These are phyloP conservation scores for Entomortierella parvispora DNA, from an alignment of 192 early-diverging fungal species.

Conservation along the genomic window DNA sequence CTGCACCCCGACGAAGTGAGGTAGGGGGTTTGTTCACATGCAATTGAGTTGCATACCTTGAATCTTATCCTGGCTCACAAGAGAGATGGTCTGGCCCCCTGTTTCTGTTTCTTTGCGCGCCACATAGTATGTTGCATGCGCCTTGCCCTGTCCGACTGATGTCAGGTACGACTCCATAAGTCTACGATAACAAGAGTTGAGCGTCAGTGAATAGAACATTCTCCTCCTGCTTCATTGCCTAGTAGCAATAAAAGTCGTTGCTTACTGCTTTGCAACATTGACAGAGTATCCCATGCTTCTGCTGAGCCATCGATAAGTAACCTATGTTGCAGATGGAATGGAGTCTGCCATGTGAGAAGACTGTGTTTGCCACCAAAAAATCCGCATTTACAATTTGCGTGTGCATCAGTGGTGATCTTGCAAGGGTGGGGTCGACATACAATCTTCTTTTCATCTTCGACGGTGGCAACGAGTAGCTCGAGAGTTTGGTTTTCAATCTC, in stretches of 20 bases:
- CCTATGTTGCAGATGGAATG: slow-evolving; percentile 4
- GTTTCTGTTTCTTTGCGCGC: slow-evolving; percentile 31
- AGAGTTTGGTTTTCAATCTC: slow-evolving; percentile 32
- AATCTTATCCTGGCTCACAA: slow-evolving; percentile 30
- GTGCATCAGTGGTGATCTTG: too few species aligned
- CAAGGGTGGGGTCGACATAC: slow-evolving; percentile 1
- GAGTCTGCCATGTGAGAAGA: background rate
- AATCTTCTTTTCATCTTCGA: slow-evolving; percentile 46
- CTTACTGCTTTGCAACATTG: slow-evolving; percentile 43
- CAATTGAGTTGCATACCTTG: background rate
- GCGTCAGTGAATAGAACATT: background rate
- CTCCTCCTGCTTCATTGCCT: background rate
- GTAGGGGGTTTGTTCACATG: too few species aligned
- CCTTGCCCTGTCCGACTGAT: slow-evolving; percentile 27
- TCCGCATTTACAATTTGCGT: background rate
- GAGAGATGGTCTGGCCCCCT: slow-evolving; percentile 21
- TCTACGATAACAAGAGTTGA: background rate
- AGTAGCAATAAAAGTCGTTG: background rate
- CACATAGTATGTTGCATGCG: slow-evolving; percentile 36
- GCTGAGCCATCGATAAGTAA: slow-evolving; percentile 49
- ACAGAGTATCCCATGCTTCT: slow-evolving; percentile 51
- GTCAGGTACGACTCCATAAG: slow-evolving; percentile 39
- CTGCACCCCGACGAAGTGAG: too few species aligned
- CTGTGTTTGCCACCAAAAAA: slow-evolving; percentile 36
- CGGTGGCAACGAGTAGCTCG: slow-evolving; percentile 22